A percentile compares a stretch with the other conserved stretches of the same genome.
Evolutionary conservation across 164 flowering plant genomes (phyloP).

Genomic region (Cinnamomum chago): DNA sequence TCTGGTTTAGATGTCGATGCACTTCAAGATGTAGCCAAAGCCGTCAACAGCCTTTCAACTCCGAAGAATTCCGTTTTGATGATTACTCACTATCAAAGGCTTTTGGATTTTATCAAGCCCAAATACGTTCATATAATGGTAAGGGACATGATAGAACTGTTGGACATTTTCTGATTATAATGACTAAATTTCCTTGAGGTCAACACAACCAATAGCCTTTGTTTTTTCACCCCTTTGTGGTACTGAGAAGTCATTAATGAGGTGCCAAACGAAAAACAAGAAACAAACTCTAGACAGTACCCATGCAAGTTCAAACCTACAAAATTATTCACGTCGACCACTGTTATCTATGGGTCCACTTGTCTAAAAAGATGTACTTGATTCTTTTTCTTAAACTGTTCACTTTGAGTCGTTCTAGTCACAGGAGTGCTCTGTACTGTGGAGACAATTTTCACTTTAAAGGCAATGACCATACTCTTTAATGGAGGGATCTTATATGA

Average conservation of each 20-base stretch:
- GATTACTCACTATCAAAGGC: conserved; percentile 91
- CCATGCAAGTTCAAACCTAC: no score
- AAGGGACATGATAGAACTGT: conserved; percentile 22
- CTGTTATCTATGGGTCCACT: no score
- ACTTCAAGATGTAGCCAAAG: conserved; percentile 81
- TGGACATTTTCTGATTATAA: not conserved
- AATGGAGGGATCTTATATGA: not conserved
- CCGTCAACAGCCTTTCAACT: conserved; percentile 75
- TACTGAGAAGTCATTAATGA: no score
- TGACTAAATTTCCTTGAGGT: not conserved
- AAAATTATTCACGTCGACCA: no score
- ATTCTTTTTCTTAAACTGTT: no score
- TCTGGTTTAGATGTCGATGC: conserved; percentile 99
- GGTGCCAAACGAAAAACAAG: no score
- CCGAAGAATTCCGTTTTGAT: conserved; percentile 75
- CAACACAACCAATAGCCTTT: not conserved
- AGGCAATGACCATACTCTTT: not conserved
- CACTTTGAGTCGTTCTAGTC: no score
- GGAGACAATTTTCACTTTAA: not conserved
- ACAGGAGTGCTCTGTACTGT: no score
- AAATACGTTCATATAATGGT: conserved; percentile 84
- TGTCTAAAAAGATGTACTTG: no score
- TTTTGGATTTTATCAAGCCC: conserved; percentile 75
- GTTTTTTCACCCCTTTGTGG: no score
- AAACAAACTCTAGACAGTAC: no score